Conservation (phyloP, 2,329 filamentous ascomycete species). For the Aspergillus versicolor region DNA sequence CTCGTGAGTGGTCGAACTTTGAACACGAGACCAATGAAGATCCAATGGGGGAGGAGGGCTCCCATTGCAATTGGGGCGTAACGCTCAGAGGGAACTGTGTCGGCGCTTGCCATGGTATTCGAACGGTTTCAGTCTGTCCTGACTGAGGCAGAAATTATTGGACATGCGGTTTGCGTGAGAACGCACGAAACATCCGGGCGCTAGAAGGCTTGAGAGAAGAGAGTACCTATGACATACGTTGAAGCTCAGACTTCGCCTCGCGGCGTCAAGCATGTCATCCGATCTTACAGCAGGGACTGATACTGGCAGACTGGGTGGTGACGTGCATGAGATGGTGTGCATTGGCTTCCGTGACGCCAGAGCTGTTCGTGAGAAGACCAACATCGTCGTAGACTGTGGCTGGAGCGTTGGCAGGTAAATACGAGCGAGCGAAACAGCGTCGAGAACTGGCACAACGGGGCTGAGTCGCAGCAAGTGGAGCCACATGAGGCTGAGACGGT, state of each 20-base stretch:
- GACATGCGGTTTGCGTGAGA: background rate
- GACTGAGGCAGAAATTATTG: background rate
- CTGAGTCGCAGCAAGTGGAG: background rate
- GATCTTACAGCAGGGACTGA: background rate
- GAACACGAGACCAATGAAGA: background rate
- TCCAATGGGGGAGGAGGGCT: background rate
- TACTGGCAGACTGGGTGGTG: background rate
- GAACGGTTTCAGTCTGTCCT: background rate
- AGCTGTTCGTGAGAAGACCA: background rate
- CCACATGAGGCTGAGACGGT: slow-evolving; percentile 18
- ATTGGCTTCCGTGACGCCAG: background rate
- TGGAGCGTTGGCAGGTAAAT: background rate
- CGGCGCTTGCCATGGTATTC: background rate
- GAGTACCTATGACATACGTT: background rate
- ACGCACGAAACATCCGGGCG: slow-evolving; percentile 1
- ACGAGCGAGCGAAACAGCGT: background rate
- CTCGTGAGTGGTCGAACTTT: background rate
- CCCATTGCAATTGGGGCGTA: background rate
- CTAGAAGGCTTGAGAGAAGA: background rate
- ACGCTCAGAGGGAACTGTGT: background rate
- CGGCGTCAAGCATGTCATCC: background rate
- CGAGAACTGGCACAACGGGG: background rate
- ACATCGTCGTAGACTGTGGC: slow-evolving; percentile 1
- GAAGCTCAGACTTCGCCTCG: background rate
- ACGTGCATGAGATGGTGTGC: background rate